A percentile compares a stretch with the other conserved stretches of the same genome.
Evolutionary conservation across 148 eudicot species (phyloP).

Genomic region (Suaeda aralocaspica): DNA sequence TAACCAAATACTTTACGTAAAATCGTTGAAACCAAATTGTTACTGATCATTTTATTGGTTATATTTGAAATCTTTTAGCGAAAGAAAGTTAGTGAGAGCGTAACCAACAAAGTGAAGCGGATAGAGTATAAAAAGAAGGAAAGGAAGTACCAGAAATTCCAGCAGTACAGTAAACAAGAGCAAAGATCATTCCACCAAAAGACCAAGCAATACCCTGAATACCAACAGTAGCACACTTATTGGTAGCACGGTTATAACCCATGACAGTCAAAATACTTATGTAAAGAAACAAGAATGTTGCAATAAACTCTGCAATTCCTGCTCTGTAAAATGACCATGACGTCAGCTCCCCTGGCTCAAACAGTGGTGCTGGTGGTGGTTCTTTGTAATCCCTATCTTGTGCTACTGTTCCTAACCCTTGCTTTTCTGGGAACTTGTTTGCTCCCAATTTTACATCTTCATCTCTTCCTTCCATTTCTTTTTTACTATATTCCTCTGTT

Average conservation of each 20-base stretch:
- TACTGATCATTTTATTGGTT: too few species aligned
- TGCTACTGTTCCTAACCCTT: constrained; percentile 62
- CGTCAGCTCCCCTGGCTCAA: constrained; percentile 45
- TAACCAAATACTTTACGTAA: too few species aligned
- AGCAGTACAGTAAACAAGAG: constrained; percentile 60
- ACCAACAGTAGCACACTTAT: constrained; percentile 46
- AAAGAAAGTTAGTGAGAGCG: too few species aligned
- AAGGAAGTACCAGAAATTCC: constrained; percentile 45
- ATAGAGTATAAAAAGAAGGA: background rate
- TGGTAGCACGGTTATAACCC: constrained; percentile 37
- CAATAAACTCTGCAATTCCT: constrained; percentile 55
- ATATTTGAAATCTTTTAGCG: too few species aligned
- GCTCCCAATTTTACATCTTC: constrained; percentile 64
- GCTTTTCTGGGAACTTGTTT: constrained; percentile 57
- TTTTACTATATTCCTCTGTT: background rate
- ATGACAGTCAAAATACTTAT: constrained; percentile 47
- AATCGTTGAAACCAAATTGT: too few species aligned
- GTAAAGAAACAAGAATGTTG: constrained; percentile 50
- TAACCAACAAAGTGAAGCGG: too few species aligned
- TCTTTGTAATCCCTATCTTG: constrained; percentile 71
- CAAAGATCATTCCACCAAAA: constrained; percentile 62
- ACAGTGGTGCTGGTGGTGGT: constrained; percentile 53
- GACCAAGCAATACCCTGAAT: constrained; percentile 65
- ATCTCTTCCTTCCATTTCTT: constrained; percentile 48
- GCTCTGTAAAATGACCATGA: constrained; percentile 59